These are phyloP conservation scores for barrel medic (Medicago truncatula) DNA, from an alignment of 306 rosid species.

Conservation along the genomic window MtrunA17r5.0-ANR NC_053045.1:8847001-8847500, in stretches of 20 bases:
- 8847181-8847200: too few species aligned
- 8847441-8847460: conserved; percentile 99
- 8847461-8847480: conserved; percentile 88
- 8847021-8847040: too few species aligned
- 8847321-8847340: conserved; percentile 99
- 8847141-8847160: too few species aligned
- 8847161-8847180: too few species aligned
- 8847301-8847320: conserved; percentile 99
- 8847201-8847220: background rate
- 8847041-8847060: background rate
- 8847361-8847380: conserved; percentile 53
- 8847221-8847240: background rate
- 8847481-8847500: conserved; percentile 70
- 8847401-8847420: conserved; percentile 24
- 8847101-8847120: too few species aligned
- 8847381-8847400: conserved; percentile 31
- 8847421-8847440: conserved; percentile 51
- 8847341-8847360: conserved; percentile 95
- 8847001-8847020: too few species aligned
- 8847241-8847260: conserved; percentile 99
- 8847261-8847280: conserved; percentile 94
- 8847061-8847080: background rate
- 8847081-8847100: too few species aligned
- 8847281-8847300: conserved; percentile 99
- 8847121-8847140: too few species aligned